These are phyloP conservation scores for Leccinum boreale DNA, from an alignment of 768 basidiomycete genomes.

Conservation along the genomic window DNA sequence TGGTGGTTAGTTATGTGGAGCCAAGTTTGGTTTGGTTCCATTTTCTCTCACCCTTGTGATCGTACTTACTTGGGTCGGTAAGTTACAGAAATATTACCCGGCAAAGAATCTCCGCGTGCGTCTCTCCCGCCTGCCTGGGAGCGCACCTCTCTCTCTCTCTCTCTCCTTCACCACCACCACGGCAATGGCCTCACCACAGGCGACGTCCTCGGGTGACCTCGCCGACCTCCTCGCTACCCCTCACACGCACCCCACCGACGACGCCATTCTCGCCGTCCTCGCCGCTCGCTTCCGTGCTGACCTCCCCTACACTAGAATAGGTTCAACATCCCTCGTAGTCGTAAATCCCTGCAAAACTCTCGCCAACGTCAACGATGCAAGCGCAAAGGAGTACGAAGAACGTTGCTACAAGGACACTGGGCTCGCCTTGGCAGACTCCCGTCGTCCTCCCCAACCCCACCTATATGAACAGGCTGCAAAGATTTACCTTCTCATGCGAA, in stretches of 20 bases:
- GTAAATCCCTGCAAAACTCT: conserved; percentile 61
- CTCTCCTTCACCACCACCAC: conserved; percentile 8
- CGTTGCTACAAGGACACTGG: conserved; percentile 52
- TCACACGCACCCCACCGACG: conserved; percentile 52
- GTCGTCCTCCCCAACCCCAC: conserved; percentile 50
- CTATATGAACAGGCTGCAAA: conserved; percentile 60
- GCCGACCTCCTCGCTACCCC: conserved; percentile 42
- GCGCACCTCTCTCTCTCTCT: conserved; percentile 6
- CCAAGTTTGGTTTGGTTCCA: too few species aligned
- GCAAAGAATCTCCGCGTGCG: conserved; percentile 1
- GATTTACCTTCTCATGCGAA: conserved; percentile 56
- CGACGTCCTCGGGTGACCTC: conserved; percentile 46
- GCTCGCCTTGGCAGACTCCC: conserved; percentile 35
- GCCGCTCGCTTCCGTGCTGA: conserved; percentile 58
- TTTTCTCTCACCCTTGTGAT: too few species aligned
- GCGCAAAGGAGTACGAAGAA: conserved; percentile 56
- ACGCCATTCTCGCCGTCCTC: conserved; percentile 53
- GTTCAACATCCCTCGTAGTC: conserved; percentile 47
- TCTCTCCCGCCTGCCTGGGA: not conserved
- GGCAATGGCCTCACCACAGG: conserved; percentile 43
- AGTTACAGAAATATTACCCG: not conserved
- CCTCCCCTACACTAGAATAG: conserved; percentile 51
- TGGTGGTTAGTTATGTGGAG: too few species aligned
- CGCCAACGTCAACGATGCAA: conserved; percentile 53
- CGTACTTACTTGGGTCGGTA: too few species aligned